Evolutionary conservation across 441 rosid species (phyloP).

Genomic region (Populus hybrid): DNA sequence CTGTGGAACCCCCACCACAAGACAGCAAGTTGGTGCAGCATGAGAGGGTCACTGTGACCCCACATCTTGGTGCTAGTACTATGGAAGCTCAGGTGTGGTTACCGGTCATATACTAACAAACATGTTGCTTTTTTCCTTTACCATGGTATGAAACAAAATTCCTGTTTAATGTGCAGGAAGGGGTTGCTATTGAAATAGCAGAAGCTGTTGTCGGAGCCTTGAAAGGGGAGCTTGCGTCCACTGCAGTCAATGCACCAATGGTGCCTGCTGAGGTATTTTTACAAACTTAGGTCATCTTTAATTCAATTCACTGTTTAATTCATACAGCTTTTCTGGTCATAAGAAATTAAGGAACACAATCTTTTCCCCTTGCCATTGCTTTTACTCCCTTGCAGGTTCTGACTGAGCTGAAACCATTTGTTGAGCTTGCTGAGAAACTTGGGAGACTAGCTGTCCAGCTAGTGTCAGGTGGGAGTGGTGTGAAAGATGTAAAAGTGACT

Average conservation of each 20-base stretch:
- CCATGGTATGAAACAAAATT: conserved; percentile 1
- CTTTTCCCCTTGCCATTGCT: not conserved
- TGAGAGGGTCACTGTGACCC: conserved; percentile 79
- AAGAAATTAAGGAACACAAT: too few relatives aligned
- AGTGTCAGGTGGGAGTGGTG: conserved; percentile 88
- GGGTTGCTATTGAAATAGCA: conserved; percentile 94
- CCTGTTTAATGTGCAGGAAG: conserved; percentile 58
- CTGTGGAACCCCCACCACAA: conserved; percentile 69
- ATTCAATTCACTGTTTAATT: not conserved
- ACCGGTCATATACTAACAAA: not conserved
- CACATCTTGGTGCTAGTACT: conserved; percentile 98
- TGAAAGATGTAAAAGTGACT: conserved; percentile 62
- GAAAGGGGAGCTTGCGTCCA: conserved; percentile 92
- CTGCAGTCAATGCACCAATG: conserved; percentile 99
- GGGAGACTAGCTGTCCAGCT: conserved; percentile 90
- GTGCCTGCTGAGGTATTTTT: conserved; percentile 77
- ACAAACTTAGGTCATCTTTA: not conserved
- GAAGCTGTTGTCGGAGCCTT: conserved; percentile 97
- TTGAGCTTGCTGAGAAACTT: conserved; percentile 74
- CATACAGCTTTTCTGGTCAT: not conserved
- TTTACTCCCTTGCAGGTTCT: conserved; percentile 49
- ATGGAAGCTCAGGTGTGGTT: conserved; percentile 81
- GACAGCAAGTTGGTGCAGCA: conserved; percentile 87
- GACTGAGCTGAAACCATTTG: conserved; percentile 78
- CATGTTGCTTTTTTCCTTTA: not conserved